Base-by-base conservation (phyloP, 129 eudicot genomes). In the Flaveria sonorensis region DNA sequence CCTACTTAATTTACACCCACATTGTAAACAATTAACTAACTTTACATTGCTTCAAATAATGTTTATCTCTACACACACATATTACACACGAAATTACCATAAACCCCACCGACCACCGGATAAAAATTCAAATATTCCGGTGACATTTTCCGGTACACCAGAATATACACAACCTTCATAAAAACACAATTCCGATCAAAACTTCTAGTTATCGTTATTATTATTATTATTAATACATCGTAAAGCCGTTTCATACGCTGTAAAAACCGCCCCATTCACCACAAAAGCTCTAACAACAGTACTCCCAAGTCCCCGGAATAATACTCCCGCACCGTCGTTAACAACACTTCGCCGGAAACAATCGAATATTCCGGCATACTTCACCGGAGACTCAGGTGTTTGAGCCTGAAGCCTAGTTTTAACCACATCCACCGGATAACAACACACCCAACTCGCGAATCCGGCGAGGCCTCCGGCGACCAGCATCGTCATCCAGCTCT, bases 401-500 rank as follows among this genome's bases (percentile, higher is more conserved):
- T 86, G 89, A 28, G 88, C 88, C 69, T 92, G 98, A 46, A 90
- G 77, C 43, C 93, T 77, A 2, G 96, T 92, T 75, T 92, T 90
- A 23, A 90, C 65, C 66, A 90, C 96, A 68, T 92, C 98, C 45
- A 92, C 39, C 1, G 96, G 98, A 68, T 92, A 92, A 79, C 95
- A 88, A 30, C 77, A 76, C 1, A 88, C 21, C 98, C 98, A 92
- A 74, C 94, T 90, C 7, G 88, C 87, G 10, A 88, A 89, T 28
- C 98, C 98, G 7, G 92, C 96, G 5, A 88, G 84, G 0, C 96
- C 98, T 52, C 98, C 96, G 0, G 96, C 90, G 0, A 85, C 60
- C 11, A 92, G 80, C 92, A 92, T 92, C 0, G 98, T 92, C 7
- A 69, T 56, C 62, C 76, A 81, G 68, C 76, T 88, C 77, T 86